Percentiles rank a stretch among this genome's conserved stretches.
Evolutionary conservation across 2,329 filamentous ascomycete species (phyloP).

Genomic region (Colletotrichum cordylinicola): DNA sequence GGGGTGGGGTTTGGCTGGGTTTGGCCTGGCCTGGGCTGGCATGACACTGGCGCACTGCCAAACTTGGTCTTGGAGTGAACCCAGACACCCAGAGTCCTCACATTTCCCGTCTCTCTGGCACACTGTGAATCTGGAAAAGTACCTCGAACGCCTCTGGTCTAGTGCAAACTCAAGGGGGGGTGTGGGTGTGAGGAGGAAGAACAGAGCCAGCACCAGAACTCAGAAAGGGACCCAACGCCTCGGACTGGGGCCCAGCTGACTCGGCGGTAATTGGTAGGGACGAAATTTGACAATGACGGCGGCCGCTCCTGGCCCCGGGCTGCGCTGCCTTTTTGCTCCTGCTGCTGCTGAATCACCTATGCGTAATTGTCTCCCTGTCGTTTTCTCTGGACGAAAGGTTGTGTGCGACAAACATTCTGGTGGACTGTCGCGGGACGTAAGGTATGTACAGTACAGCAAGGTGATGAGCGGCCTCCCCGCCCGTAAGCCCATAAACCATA

Average conservation of each 20-base stretch:
- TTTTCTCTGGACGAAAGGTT: not conserved
- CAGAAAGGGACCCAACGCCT: constrained; percentile 19
- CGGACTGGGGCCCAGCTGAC: constrained; percentile 22
- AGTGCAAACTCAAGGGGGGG: not conserved
- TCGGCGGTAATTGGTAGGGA: constrained; percentile 16
- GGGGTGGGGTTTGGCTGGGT: not conserved
- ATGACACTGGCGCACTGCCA: not conserved
- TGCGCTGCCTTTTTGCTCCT: not conserved
- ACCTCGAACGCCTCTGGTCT: not conserved
- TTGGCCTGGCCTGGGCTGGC: not conserved
- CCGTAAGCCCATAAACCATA: not conserved
- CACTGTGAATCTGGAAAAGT: not conserved
- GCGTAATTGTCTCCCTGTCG: not conserved
- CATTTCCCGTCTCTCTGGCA: not conserved
- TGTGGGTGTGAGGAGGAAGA: not conserved
- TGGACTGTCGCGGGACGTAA: not conserved
- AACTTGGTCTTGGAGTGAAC: not conserved
- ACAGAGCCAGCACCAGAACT: not conserved
- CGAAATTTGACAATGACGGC: constrained; percentile 2
- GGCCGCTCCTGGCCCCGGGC: not conserved
- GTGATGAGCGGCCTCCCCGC: not conserved
- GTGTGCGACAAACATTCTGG: not conserved
- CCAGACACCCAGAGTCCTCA: not conserved
- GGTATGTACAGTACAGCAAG: not conserved
- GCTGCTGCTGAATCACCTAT: not conserved